phyloP scores from a whole-genome alignment of 305 asterid genomes.

The Fraxinus ornus region DNA sequence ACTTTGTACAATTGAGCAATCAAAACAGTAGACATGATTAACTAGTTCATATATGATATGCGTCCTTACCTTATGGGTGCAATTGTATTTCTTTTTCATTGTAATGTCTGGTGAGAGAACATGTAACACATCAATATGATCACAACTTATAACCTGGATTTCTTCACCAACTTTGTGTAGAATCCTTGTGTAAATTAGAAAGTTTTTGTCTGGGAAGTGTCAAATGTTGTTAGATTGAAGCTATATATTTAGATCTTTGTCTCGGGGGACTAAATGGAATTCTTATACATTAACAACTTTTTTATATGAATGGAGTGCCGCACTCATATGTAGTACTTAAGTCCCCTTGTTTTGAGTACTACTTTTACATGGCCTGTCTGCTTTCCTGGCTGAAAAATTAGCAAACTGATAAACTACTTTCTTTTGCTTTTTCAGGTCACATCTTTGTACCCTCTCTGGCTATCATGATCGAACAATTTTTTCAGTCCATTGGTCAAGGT shows the following conservation, averaged over 20 bases:
- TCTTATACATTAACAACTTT: not conserved
- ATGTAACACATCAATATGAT: not conserved
- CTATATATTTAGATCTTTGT: not conserved
- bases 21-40: not conserved
- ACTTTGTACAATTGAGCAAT: not conserved
- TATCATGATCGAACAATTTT: conserved; percentile 53
- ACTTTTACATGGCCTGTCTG: not conserved
- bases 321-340: not conserved
- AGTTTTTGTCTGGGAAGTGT: not conserved
- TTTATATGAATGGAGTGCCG: conserved; percentile 8
- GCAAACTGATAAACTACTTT: not conserved
- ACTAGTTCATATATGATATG: not conserved
- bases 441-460: conserved; percentile 44
- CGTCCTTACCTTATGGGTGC: not conserved
- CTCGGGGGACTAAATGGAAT: not conserved
- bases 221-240: not conserved
- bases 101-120: not conserved
- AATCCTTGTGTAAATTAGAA: not conserved
- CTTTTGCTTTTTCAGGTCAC: conserved; percentile 32
- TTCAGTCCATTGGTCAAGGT: conserved; percentile 58
- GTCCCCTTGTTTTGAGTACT: not conserved
- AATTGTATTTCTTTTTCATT: not conserved
- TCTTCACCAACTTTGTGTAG: not conserved
- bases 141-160: not conserved
- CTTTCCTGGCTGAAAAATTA: not conserved